Evolutionary conservation across 148 eudicot genomes (phyloP).

Genomic region (Diospyros lotus): DNA sequence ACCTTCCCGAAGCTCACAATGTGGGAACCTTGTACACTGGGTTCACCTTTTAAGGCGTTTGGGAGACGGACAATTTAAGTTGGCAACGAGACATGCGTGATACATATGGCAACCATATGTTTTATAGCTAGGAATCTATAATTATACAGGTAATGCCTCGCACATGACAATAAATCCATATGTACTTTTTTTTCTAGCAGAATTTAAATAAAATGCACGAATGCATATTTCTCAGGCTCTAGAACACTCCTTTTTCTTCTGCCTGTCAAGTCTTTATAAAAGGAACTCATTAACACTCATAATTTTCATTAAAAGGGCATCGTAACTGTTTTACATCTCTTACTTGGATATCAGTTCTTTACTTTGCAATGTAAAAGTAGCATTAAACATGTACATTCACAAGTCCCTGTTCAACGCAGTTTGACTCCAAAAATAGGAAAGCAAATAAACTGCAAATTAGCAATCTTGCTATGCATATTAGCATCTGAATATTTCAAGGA

Average conservation of each 20-base stretch:
- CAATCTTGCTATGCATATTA: too few species aligned
- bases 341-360: not conserved
- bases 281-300: not conserved
- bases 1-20: too few species aligned
- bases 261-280: not conserved
- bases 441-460: too few species aligned
- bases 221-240: not conserved
- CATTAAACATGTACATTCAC: slow-evolving; percentile 73
- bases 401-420: not conserved
- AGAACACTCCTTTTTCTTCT: not conserved
- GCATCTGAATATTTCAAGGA: too few species aligned
- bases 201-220: not conserved
- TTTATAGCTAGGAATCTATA: not conserved
- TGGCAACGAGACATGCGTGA: not conserved
- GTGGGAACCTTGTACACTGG: too few species aligned
- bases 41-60: not conserved
- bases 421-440: too few species aligned
- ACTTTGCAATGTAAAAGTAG: not conserved
- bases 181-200: not conserved
- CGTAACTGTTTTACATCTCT: not conserved
- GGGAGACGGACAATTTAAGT: not conserved
- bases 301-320: not conserved
- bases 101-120: not conserved
- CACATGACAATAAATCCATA: not conserved
- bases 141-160: not conserved